These are phyloP conservation scores for Sphenostylis stenocarpa DNA, from an alignment of 306 rosid species.

Conservation along the genomic window DNA sequence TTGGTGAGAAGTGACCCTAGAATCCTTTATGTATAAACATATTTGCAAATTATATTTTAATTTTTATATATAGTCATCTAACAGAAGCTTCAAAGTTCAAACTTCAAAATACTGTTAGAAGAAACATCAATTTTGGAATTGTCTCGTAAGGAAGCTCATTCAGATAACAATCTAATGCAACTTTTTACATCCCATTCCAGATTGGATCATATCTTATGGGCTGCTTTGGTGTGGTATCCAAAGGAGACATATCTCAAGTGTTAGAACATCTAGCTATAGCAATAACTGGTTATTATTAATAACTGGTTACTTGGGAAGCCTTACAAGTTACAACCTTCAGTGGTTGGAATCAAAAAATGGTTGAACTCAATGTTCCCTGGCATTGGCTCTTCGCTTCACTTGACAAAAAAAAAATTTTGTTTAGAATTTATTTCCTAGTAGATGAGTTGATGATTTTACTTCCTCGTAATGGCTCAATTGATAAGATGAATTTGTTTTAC, in stretches of 20 bases:
- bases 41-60: too few species aligned
- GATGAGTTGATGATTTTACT: too few species aligned
- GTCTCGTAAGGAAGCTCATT: neutral
- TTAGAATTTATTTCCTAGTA: neutral
- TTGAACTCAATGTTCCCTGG: too few species aligned
- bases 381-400: too few species aligned
- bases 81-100: neutral
- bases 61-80: neutral
- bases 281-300: too few species aligned
- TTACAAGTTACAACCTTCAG: constrained; percentile 89
- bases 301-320: constrained; percentile 92
- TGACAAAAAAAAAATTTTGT: too few species aligned
- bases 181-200: constrained; percentile 35
- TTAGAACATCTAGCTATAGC: constrained; percentile 81
- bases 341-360: constrained; percentile 93
- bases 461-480: too few species aligned
- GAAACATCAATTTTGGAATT: neutral
- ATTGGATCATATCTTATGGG: constrained; percentile 93
- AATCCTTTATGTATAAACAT: too few species aligned
- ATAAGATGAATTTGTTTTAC: too few species aligned
- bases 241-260: constrained; percentile 56
- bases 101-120: neutral
- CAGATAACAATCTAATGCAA: neutral
- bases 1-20: neutral
- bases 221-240: constrained; percentile 87